Evolutionary conservation across 2,329 filamentous ascomycete genomes (phyloP), one percentile per base, ranked within the genome.

Genomic region (Zopfia rhizophila): DNA sequence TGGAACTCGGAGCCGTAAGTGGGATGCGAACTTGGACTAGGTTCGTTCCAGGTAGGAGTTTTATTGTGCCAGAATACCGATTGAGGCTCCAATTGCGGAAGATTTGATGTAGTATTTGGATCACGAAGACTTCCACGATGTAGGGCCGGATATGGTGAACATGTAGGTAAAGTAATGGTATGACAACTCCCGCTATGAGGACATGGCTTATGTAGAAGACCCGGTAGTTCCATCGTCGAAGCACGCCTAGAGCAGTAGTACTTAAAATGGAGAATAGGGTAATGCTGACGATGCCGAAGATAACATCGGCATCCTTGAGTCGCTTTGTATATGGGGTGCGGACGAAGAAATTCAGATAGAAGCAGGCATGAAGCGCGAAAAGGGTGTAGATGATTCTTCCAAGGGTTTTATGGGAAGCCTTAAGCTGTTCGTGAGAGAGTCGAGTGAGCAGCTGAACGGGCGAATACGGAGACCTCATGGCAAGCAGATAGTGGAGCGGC

Each of bases 281-380:
- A 42, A 84, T 69, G 12, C 74, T 80, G 30, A 74, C 49, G 22
- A 85, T 48, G 1, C 84, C 84, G 45, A 78, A 77, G 37, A 84
- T 75, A 18, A 86, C 81, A 56, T 85, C 83, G n/a, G 67, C 61
- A 43, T 85, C 78, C 24, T 73, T 72, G 45, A 86, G 69, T 12
- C 83, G 79, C 53, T 81, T 81, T 11, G 65, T 62, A 24, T 84
- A 57, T 12, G 67, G 70, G 2, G 75, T 74, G 42, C 77, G 72
- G 45, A 80, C 58, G 62, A 84, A 87, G 68, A 84, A 85, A 38
- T 77, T 74, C 17, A 84, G 52, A 53, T 86, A 87, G 48, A 86
- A 73, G 0, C 65, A 52, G 1, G 76, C 79, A 61, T 87, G 84
- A 3, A 74, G 59, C 23, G 73, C 61, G 38, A 86, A 74, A 3